These are phyloP conservation scores for Ammopiptanthus mongolicus DNA, from an alignment of 306 rosid species.

Conservation along the genomic window DNA sequence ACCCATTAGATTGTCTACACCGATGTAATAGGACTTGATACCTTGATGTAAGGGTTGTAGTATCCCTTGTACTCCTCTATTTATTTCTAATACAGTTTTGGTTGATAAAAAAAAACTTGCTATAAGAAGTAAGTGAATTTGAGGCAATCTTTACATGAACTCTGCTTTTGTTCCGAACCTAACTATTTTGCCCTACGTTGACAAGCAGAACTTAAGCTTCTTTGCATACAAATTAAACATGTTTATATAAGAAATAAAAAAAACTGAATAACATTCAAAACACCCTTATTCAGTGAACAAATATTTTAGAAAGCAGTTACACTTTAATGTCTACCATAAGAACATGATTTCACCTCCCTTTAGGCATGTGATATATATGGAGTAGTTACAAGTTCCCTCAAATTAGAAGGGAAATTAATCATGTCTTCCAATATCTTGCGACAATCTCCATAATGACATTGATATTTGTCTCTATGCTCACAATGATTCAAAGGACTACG, in stretches of 20 bases:
- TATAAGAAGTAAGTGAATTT: background rate
- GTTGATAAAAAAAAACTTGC: too few relatives aligned
- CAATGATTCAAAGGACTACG: background rate
- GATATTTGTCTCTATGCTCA: background rate
- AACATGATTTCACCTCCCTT: background rate
- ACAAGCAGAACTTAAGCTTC: background rate
- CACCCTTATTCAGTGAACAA: background rate
- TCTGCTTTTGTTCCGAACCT: background rate
- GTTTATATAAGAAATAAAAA: background rate
- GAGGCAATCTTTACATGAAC: background rate
- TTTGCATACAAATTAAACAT: background rate
- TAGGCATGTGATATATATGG: background rate
- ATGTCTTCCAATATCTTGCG: background rate
- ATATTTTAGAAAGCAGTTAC: background rate
- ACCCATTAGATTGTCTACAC: too few relatives aligned
- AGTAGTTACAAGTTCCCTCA: constrained; percentile 7
- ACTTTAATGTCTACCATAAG: background rate
- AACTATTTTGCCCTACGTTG: background rate
- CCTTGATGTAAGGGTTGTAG: too few relatives aligned
- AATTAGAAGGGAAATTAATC: background rate
- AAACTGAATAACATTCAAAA: background rate
- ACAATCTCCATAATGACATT: background rate
- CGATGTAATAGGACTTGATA: too few relatives aligned
- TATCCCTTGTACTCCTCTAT: too few relatives aligned
- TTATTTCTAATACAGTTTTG: too few relatives aligned